Evolutionary conservation across 139 green algal genomes (phyloP).

Genomic region (Pleodorina starrii): DNA sequence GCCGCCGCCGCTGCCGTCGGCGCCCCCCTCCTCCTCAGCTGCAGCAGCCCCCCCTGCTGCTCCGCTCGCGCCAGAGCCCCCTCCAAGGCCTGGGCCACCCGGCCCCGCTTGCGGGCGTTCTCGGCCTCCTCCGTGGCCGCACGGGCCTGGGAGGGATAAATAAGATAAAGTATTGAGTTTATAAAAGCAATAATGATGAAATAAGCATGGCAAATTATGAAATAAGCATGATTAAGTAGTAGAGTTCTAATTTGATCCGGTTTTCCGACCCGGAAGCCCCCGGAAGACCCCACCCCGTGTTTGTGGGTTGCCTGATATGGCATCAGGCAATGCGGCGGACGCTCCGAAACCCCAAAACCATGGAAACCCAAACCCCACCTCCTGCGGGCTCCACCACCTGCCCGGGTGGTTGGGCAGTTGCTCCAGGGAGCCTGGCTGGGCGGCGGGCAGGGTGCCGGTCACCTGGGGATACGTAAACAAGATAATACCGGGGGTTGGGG

Average conservation of each 20-base stretch:
- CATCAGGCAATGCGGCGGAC: no score
- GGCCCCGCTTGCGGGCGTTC: slow-evolving; percentile 44
- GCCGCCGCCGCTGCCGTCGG: background rate
- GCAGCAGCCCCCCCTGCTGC: slow-evolving; percentile 50
- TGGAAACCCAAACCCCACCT: no score
- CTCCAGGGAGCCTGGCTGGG: slow-evolving; percentile 5
- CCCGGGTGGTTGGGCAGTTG: slow-evolving; percentile 5
- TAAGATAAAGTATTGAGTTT: no score
- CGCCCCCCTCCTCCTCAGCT: slow-evolving; percentile 41
- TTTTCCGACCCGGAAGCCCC: no score
- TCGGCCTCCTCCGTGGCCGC: slow-evolving; percentile 54
- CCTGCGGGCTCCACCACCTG: slow-evolving; percentile 48
- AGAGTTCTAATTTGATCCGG: no score
- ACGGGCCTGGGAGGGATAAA: background rate
- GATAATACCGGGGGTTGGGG: background rate
- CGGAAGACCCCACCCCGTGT: no score
- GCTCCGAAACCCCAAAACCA: no score
- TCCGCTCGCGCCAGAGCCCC: slow-evolving; percentile 47
- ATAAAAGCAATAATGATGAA: no score
- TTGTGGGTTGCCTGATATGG: no score
- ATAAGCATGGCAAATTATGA: no score
- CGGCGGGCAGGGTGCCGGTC: background rate
- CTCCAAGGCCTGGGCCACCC: slow-evolving; percentile 63
- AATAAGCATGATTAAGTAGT: no score
- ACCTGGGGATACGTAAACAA: background rate